Evolutionary conservation across 2,329 filamentous ascomycete species (phyloP).

Genomic region (Fusarium ramigenum): DNA sequence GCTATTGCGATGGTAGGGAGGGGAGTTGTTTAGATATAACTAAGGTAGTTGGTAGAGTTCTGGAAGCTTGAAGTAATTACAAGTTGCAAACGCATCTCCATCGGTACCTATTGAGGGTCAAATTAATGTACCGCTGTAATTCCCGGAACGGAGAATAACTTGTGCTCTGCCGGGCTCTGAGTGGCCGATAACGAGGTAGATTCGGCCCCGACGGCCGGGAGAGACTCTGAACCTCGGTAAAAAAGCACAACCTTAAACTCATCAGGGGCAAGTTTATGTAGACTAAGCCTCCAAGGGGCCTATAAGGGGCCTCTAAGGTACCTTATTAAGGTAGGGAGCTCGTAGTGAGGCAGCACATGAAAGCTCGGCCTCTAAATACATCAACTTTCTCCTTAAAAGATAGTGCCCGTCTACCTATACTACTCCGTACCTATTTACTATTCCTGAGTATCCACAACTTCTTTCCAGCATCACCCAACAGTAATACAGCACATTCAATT

Average conservation of each 20-base stretch:
- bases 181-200: conserved; percentile 19
- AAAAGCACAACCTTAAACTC: conserved; percentile 7
- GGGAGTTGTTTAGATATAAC: background rate
- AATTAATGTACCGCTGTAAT: background rate
- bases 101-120: background rate
- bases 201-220: conserved; percentile 16
- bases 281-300: background rate
- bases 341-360: conserved; percentile 19
- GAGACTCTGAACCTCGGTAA: conserved; percentile 36
- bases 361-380: conserved; percentile 20
- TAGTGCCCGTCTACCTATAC: background rate
- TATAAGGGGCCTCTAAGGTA: no score
- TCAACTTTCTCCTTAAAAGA: background rate
- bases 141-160: conserved; percentile 4
- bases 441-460: background rate
- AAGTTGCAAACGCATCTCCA: background rate
- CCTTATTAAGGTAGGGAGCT: conserved; percentile 3
- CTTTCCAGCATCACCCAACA: background rate
- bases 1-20: background rate
- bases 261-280: conserved; percentile 24
- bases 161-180: conserved; percentile 7
- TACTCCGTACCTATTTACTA: background rate
- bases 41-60: background rate
- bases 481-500: background rate
- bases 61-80: conserved; percentile 1